Evolutionary conservation across 2,329 filamentous ascomycete species (phyloP).

Genomic region (Cladosporium sphaerospermum): DNA sequence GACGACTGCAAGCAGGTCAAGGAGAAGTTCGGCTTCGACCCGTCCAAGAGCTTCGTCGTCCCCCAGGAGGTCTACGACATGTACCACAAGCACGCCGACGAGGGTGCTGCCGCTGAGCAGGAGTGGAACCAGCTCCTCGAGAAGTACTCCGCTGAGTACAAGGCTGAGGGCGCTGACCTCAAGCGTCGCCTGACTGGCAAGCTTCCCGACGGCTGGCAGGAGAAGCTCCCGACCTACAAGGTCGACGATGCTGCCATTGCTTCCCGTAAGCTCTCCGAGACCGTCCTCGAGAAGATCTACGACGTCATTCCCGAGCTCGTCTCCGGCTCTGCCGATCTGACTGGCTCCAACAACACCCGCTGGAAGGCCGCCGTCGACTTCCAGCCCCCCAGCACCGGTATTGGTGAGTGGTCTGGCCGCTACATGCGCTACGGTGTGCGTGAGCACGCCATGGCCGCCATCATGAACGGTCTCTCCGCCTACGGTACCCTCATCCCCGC

Average conservation of each 20-base stretch:
- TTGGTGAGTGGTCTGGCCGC: constrained; percentile 85
- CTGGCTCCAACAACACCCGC: constrained; percentile 95
- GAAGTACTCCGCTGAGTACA: constrained; percentile 76
- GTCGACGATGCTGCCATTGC: constrained; percentile 77
- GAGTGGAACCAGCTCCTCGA: constrained; percentile 93
- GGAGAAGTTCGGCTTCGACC: constrained; percentile 92
- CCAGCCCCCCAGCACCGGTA: constrained; percentile 78
- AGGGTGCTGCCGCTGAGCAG: constrained; percentile 82
- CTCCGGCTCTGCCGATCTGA: constrained; percentile 95
- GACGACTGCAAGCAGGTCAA: constrained; percentile 94
- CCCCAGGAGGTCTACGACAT: constrained; percentile 90
- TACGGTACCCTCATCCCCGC: constrained; percentile 95
- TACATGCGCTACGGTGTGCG: constrained; percentile 91
- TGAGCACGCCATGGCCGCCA: constrained; percentile 86
- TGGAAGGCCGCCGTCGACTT: constrained; percentile 98
- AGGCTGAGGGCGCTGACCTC: constrained; percentile 73
- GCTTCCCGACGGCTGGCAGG: constrained; percentile 95
- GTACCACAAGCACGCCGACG: constrained; percentile 76
- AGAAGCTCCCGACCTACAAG: constrained; percentile 84
- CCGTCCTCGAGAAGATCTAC: constrained; percentile 83
- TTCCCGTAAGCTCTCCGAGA: constrained; percentile 94
- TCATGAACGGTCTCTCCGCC: constrained; percentile 90
- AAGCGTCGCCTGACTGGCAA: constrained; percentile 71
- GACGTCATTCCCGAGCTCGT: constrained; percentile 78
- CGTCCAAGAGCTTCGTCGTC: constrained; percentile 85